Evolutionary conservation across 768 basidiomycete species (phyloP).

Genomic region (Lentinula aciculospora): DNA sequence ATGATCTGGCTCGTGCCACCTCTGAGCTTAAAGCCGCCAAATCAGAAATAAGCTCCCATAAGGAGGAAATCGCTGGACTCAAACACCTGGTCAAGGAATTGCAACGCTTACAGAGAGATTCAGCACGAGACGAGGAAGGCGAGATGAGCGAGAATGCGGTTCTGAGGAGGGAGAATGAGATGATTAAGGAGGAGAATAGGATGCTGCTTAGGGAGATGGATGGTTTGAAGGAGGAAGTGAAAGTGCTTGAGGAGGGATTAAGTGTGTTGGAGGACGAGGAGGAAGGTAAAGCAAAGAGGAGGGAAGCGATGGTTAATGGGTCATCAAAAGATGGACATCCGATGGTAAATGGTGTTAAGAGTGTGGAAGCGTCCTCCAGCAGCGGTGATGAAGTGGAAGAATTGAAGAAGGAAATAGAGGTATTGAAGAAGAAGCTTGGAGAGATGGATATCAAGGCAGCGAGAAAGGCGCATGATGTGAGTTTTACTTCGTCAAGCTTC

Average conservation of each 20-base stretch:
- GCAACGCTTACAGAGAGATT: constrained; percentile 26
- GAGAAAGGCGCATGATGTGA: constrained; percentile 60
- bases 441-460: constrained; percentile 76
- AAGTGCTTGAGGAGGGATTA: constrained; percentile 61
- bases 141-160: constrained; percentile 24
- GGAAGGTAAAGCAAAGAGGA: background rate
- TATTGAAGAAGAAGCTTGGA: constrained; percentile 59
- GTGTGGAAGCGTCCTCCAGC: constrained; percentile 1
- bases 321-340: background rate
- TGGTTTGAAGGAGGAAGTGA: constrained; percentile 77
- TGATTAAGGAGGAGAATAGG: constrained; percentile 75
- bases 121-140: background rate
- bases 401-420: constrained; percentile 51
- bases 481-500: constrained; percentile 16
- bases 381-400: constrained; percentile 27
- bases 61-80: constrained; percentile 75
- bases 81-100: constrained; percentile 92
- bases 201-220: constrained; percentile 60
- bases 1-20: constrained; percentile 40
- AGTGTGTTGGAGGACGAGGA: constrained; percentile 34
- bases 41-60: background rate
- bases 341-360: background rate
- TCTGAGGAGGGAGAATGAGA: constrained; percentile 50
- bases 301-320: background rate
- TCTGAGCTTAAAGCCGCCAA: background rate